Percentiles rank a stretch among this genome's conserved stretches.
Evolutionary conservation across 495 filamentous ascomycete genomes (phyloP).

Genomic region (Lepraria neglecta): DNA sequence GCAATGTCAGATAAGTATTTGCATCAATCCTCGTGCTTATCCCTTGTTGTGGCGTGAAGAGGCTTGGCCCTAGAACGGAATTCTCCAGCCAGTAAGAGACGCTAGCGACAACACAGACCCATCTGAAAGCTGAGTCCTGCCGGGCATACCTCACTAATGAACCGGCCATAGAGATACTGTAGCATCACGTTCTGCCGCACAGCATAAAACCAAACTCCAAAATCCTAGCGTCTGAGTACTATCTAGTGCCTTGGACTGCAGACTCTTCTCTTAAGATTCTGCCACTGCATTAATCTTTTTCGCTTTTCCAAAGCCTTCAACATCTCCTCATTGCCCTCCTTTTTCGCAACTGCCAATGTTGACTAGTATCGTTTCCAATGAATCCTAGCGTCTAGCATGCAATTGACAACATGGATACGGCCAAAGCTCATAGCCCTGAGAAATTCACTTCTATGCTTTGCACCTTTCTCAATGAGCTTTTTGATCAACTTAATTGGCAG

Average conservation of each 20-base stretch:
- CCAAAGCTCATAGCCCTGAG: background rate
- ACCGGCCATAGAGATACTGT: background rate
- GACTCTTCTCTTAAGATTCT: background rate
- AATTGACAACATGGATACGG: background rate
- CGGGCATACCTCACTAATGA: background rate
- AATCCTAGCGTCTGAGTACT: background rate
- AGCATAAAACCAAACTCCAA: background rate
- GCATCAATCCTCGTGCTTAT: background rate
- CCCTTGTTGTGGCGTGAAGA: background rate
- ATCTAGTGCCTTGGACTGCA: background rate
- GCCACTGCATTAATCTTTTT: background rate
- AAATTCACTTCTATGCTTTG: background rate
- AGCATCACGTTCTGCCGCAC: background rate
- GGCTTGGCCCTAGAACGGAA: background rate
- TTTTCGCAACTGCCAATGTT: background rate
- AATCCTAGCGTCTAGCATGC: background rate
- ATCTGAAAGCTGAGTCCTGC: background rate
- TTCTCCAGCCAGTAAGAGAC: background rate
- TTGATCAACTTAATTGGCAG: background rate
- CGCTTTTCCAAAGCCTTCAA: background rate
- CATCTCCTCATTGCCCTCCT: background rate
- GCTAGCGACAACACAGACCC: background rate
- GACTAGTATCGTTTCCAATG: background rate
- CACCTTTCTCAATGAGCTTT: background rate
- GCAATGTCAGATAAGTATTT: background rate